Evolutionary conservation across 2,329 filamentous ascomycete genomes (phyloP).

Genomic region (Aspergillus tanneri): DNA sequence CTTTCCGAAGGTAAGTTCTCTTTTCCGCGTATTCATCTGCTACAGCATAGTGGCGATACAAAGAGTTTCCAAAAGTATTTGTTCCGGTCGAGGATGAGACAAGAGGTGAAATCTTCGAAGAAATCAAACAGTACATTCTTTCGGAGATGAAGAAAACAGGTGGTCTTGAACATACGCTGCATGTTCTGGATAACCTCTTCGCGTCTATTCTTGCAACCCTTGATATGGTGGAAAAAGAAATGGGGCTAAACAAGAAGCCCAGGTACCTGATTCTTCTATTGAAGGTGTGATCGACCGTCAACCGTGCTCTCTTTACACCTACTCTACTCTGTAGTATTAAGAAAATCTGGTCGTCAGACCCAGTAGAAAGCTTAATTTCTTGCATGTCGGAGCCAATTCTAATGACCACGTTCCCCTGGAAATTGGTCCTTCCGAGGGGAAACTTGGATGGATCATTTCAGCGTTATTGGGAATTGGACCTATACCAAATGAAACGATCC

Average conservation of each 20-base stretch:
- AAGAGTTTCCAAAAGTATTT: not conserved
- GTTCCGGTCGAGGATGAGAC: not conserved
- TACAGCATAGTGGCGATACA: not conserved
- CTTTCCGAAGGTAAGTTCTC: constrained; percentile 47
- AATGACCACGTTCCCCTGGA: no score
- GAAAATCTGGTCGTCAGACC: no score
- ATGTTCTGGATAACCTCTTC: not conserved
- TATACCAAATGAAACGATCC: no score
- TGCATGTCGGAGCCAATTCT: no score
- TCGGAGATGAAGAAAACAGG: constrained; percentile 1
- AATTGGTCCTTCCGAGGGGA: no score
- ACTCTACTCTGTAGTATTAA: no score
- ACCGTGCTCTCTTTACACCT: no score
- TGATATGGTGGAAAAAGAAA: not conserved
- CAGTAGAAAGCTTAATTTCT: no score
- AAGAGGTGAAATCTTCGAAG: not conserved
- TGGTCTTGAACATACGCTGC: not conserved
- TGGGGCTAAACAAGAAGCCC: constrained; percentile 1
- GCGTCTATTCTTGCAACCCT: not conserved
- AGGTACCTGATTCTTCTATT: not conserved
- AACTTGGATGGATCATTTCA: no score
- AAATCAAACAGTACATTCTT: constrained; percentile 5
- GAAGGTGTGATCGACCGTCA: constrained; percentile 4
- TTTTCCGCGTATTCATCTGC: constrained; percentile 26
- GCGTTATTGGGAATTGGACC: no score